Evolutionary conservation across 2,329 filamentous ascomycete genomes (phyloP).

Genomic region (Zymoseptoria tritici): DNA sequence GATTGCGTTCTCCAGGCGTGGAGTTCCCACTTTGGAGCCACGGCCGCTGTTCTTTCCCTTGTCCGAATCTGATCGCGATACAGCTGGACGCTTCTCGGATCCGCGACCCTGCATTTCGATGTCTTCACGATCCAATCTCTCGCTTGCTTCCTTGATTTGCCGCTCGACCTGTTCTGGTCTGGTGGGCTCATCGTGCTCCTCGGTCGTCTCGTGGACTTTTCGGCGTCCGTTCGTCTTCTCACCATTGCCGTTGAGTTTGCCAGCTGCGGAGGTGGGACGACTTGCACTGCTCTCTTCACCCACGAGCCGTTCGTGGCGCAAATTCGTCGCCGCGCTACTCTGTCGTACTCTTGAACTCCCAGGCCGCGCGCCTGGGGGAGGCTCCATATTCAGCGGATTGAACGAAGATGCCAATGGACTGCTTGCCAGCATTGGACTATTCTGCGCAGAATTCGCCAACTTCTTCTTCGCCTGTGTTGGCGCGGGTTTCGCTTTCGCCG

Average conservation of each 20-base stretch:
- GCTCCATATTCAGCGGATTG: conserved; percentile 62
- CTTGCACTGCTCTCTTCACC: conserved; percentile 37
- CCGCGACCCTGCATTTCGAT: conserved; percentile 27
- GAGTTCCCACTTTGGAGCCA: conserved; percentile 43
- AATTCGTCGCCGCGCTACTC: conserved; percentile 54
- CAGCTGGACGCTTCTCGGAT: conserved; percentile 9
- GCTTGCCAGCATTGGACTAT: conserved; percentile 40
- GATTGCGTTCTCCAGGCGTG: conserved; percentile 36
- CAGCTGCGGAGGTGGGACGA: conserved; percentile 20
- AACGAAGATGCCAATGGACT: conserved; percentile 41
- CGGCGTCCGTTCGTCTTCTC: conserved; percentile 20
- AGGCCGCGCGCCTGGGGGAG: conserved; percentile 59
- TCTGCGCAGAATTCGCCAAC: conserved; percentile 43
- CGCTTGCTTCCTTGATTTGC: conserved; percentile 11
- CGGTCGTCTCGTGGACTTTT: conserved; percentile 15
- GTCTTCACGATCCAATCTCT: conserved; percentile 46
- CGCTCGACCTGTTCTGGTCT: conserved; percentile 12
- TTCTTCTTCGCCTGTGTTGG: conserved; percentile 74
- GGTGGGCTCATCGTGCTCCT: conserved; percentile 15
- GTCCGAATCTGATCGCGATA: conserved; percentile 22
- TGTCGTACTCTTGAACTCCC: conserved; percentile 66
- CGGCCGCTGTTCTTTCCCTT: conserved; percentile 32
- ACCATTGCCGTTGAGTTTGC: conserved; percentile 18
- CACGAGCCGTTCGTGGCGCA: conserved; percentile 25
- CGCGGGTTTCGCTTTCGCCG: conserved; percentile 56